Evolutionary conservation across 2,329 filamentous ascomycete species (phyloP).

Genomic region (Aspergillus udagawae): DNA sequence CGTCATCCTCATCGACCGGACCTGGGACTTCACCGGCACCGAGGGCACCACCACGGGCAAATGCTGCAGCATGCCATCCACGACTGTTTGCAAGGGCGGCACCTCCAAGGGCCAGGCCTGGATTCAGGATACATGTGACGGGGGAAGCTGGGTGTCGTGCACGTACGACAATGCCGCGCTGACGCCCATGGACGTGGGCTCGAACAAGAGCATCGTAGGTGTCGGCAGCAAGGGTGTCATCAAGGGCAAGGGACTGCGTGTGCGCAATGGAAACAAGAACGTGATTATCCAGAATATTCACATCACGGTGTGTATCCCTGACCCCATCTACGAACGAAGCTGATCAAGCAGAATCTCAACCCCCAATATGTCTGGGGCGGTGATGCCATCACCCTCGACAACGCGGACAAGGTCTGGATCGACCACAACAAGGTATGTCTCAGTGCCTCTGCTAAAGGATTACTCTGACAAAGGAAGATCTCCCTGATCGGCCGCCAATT

Average conservation of each 20-base stretch:
- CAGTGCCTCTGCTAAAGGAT: background rate
- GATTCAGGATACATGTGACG: slow-evolving; percentile 51
- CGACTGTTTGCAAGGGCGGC: slow-evolving; percentile 52
- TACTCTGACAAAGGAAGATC: slow-evolving; percentile 33
- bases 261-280: slow-evolving; percentile 47
- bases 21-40: slow-evolving; percentile 17
- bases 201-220: slow-evolving; percentile 58
- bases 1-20: slow-evolving; percentile 9
- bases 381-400: slow-evolving; percentile 53
- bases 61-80: background rate
- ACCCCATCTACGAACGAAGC: background rate
- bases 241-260: slow-evolving; percentile 56
- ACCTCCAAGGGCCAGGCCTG: slow-evolving; percentile 51
- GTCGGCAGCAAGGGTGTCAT: slow-evolving; percentile 52
- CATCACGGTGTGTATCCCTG: background rate
- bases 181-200: slow-evolving; percentile 49
- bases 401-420: slow-evolving; percentile 45
- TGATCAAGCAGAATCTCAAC: slow-evolving; percentile 47
- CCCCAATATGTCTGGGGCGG: slow-evolving; percentile 58
- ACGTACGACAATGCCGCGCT: slow-evolving; percentile 51
- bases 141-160: slow-evolving; percentile 43
- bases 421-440: slow-evolving; percentile 45
- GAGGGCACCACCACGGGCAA: slow-evolving; percentile 42
- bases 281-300: slow-evolving; percentile 52
- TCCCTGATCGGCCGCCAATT: slow-evolving; percentile 58